Evolutionary conservation across 2,329 filamentous ascomycete species (phyloP).

Genomic region (Bretziella fagacearum): DNA sequence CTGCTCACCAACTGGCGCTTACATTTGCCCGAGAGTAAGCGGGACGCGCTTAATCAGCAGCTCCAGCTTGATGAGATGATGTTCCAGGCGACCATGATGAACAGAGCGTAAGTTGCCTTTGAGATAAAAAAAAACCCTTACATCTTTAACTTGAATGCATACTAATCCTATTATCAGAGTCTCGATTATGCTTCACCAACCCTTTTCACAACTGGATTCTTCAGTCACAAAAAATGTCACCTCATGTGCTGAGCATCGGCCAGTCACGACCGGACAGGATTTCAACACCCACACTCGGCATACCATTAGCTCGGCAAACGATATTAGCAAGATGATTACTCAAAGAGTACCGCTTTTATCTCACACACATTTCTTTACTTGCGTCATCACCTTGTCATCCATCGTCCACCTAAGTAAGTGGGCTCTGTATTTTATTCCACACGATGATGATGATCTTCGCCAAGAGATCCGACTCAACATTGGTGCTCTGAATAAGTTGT

Average conservation of each 20-base stretch:
- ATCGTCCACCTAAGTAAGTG: conserved; percentile 72
- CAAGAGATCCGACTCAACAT: conserved; percentile 67
- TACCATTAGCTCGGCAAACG: conserved; percentile 61
- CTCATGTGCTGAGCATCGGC: conserved; percentile 46
- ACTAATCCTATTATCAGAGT: conserved; percentile 24
- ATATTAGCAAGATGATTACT: conserved; percentile 57
- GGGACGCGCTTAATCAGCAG: conserved; percentile 49
- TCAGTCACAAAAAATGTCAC: conserved; percentile 41
- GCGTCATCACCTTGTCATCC: conserved; percentile 59
- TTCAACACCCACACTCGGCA: conserved; percentile 60
- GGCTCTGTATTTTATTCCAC: conserved; percentile 42
- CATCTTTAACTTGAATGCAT: neutral
- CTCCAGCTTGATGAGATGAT: conserved; percentile 74
- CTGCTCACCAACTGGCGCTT: conserved; percentile 58
- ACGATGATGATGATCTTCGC: conserved; percentile 48
- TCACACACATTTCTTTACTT: conserved; percentile 74
- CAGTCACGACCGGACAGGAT: conserved; percentile 30
- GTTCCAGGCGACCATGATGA: conserved; percentile 79
- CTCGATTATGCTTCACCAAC: conserved; percentile 63
- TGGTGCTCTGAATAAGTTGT: conserved; percentile 53
- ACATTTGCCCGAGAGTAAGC: conserved; percentile 57
- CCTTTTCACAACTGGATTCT: conserved; percentile 56
- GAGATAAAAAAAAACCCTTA: neutral
- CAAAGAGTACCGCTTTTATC: conserved; percentile 54
- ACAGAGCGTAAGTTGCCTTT: conserved; percentile 29